A percentile compares a stretch with the other conserved stretches of the same genome.
These are phyloP conservation scores for Obelidium mucronatum DNA, from an alignment of 192 early-diverging fungal genomes.

Conservation along the genomic window DNA sequence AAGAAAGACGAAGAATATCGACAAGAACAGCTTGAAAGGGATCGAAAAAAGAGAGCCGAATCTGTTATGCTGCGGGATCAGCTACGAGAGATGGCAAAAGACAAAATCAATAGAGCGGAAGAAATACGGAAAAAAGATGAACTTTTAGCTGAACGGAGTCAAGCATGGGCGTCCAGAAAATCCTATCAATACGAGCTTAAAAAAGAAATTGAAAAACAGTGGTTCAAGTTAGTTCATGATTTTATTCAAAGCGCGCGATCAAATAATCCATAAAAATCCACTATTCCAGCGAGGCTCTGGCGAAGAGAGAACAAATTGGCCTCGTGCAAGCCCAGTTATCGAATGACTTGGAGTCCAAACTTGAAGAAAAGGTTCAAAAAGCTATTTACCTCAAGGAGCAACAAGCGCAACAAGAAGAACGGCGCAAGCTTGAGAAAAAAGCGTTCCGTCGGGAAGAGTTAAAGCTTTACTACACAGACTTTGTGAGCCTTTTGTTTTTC, in stretches of 20 bases:
- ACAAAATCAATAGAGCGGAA: background rate
- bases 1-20: slow-evolving; percentile 6
- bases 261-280: background rate
- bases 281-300: slow-evolving; percentile 36
- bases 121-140: slow-evolving; percentile 9
- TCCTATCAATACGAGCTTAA: slow-evolving; percentile 38
- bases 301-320: slow-evolving; percentile 37
- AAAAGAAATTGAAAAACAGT: slow-evolving; percentile 45
- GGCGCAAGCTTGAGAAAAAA: slow-evolving; percentile 28
- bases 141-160: slow-evolving; percentile 32
- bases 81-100: slow-evolving; percentile 14
- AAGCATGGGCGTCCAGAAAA: slow-evolving; percentile 48
- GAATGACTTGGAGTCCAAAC: slow-evolving; percentile 32
- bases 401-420: slow-evolving; percentile 24
- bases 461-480: slow-evolving; percentile 30
- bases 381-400: slow-evolving; percentile 36
- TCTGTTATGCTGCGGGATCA: slow-evolving; percentile 12
- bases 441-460: slow-evolving; percentile 24
- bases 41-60: background rate
- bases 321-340: slow-evolving; percentile 23
- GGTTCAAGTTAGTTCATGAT: slow-evolving; percentile 41
- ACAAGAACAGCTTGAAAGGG: background rate
- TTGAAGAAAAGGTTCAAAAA: slow-evolving; percentile 42
- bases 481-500: too few species aligned
- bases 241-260: background rate